phyloP scores from a whole-genome alignment of 495 filamentous ascomycete species.

The Penicillium silybi region DNA sequence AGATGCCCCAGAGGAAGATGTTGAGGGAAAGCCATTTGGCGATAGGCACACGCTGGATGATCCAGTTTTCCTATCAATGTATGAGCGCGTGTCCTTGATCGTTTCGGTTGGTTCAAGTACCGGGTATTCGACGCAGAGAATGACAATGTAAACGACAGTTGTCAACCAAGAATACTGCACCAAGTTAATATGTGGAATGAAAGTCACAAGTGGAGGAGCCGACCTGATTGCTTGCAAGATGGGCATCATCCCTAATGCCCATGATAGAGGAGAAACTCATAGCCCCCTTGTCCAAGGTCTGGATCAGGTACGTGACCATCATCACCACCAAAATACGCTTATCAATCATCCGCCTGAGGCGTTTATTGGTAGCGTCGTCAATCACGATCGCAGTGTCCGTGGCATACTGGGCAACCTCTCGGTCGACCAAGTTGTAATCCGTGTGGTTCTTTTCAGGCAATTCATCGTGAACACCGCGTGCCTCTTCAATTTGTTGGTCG shows the following conservation, averaged over 20 bases:
- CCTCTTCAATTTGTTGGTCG: constrained; percentile 7
- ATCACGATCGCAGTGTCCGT: constrained; percentile 47
- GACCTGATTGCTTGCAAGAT: constrained; percentile 47
- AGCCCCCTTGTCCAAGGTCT: constrained; percentile 66
- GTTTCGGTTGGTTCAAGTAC: constrained; percentile 1
- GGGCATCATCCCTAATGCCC: constrained; percentile 54
- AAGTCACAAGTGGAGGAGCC: neutral
- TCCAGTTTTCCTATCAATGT: constrained; percentile 30
- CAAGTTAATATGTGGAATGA: neutral
- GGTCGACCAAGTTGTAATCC: constrained; percentile 53
- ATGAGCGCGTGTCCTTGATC: too few species aligned
- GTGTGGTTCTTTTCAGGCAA: constrained; percentile 43
- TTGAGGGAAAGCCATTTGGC: constrained; percentile 57
- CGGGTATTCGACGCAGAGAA: constrained; percentile 52
- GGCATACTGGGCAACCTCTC: constrained; percentile 60
- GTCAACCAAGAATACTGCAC: constrained; percentile 48
- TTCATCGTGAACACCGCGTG: constrained; percentile 9
- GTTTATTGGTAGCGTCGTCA: constrained; percentile 48
- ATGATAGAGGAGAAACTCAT: constrained; percentile 66
- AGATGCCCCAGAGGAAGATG: constrained; percentile 55
- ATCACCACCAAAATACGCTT: constrained; percentile 47
- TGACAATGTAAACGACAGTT: constrained; percentile 48
- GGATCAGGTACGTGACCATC: constrained; percentile 56
- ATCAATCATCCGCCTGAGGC: constrained; percentile 50
- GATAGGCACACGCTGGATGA: constrained; percentile 55